phyloP scores from a whole-genome alignment of 305 asterid species.

The Solanum hybrid region DNA sequence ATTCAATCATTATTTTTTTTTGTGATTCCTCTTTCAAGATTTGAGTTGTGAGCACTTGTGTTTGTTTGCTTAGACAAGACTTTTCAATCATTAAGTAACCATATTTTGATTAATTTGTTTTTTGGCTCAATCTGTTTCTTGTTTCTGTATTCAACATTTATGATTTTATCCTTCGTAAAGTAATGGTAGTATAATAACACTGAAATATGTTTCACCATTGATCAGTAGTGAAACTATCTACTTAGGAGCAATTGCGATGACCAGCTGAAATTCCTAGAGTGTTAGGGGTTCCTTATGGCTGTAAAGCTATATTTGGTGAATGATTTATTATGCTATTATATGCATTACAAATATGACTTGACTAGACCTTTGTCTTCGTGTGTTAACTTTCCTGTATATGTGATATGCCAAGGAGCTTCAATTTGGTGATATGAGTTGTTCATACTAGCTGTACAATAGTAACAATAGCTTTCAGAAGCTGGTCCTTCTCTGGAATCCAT shows the following conservation, averaged over 20 bases:
- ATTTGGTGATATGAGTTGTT: not conserved
- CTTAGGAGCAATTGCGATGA: not conserved
- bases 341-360: not conserved
- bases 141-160: not conserved
- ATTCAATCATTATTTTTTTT: not conserved
- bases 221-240: not conserved
- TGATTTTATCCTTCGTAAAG: not conserved
- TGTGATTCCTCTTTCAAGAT: not conserved
- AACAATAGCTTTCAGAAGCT: not conserved
- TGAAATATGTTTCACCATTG: not conserved
- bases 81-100: not conserved
- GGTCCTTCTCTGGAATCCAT: not conserved
- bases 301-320: not conserved
- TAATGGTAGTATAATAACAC: not conserved
- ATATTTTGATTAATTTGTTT: not conserved
- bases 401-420: not conserved
- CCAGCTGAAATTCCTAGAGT: not conserved
- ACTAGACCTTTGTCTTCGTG: not conserved
- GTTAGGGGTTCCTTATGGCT: not conserved
- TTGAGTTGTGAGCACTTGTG: not conserved
- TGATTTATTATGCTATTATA: not conserved
- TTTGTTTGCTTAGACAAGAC: not conserved
- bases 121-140: not conserved
- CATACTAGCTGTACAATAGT: not conserved
- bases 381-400: not conserved